phyloP scores from a whole-genome alignment of 176 grass and related monocot species.

The Aegilops bicornis region DNA sequence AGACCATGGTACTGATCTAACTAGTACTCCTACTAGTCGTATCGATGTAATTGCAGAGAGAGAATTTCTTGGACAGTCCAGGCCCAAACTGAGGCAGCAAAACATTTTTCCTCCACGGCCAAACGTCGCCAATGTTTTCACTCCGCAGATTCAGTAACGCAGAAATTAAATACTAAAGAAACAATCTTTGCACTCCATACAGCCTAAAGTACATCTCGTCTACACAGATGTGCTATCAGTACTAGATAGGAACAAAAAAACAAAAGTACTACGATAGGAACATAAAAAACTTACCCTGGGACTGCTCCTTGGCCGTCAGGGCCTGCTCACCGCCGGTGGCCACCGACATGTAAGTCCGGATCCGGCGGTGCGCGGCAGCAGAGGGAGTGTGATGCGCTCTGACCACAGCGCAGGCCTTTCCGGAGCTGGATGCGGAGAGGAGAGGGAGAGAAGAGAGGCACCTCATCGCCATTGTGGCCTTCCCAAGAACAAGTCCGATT shows the following conservation, averaged over 20 bases:
- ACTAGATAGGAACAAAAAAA: neutral
- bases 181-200: neutral
- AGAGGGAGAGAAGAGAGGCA: slow-evolving; percentile 26
- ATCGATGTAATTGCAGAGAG: neutral
- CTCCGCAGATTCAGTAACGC: neutral
- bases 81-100: neutral
- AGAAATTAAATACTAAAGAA: neutral
- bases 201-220: neutral
- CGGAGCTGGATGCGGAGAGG: slow-evolving; percentile 26
- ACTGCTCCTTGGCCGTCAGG: slow-evolving; percentile 38
- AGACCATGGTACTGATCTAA: no score
- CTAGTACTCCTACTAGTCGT: neutral
- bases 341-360: slow-evolving; percentile 16
- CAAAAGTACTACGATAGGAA: neutral
- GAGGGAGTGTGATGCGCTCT: neutral
- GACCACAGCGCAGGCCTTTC: neutral
- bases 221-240: neutral
- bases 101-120: neutral
- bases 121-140: neutral
- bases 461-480: slow-evolving; percentile 34
- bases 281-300: slow-evolving; percentile 37
- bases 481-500: neutral
- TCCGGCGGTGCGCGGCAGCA: neutral
- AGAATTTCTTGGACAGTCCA: neutral
- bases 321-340: slow-evolving; percentile 40